Evolutionary conservation across 495 filamentous ascomycete genomes (phyloP), one percentile per base, ranked within the genome.

Genomic region (Podospora anserina): DNA sequence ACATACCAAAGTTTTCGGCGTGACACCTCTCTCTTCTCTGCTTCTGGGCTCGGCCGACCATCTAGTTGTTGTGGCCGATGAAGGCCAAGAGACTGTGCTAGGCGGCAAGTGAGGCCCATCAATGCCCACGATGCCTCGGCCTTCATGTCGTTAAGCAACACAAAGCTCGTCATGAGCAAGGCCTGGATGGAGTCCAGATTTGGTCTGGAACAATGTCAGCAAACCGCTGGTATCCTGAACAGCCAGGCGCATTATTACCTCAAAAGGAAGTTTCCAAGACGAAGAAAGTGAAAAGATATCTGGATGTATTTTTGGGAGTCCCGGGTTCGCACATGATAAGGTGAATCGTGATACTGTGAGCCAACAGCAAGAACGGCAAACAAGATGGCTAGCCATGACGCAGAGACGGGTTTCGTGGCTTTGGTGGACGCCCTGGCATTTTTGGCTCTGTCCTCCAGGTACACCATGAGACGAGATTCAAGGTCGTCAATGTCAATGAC

Each of bases 301-400:
- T 87, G 85, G 4, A 87, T 82, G 68, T 82, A 82, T 71, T 79
- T 81, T 61, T 86, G 85, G n/a, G 84, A 82, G 61, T 84, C 82
- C 65, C 77, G 74, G 0, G 82, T 83, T 32, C 85, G 80, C 44
- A 84, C 77, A 64, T 85, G 81, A 66, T 86, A 86, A 1, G 89
- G 87, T 6, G 90, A 82, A 71, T 89, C 87, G 3, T 91, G 90
- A 64, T 89, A 93, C 75, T 95, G 92, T n/a, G 89, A 91, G 18
- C 91, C 91, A 34, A 91, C 91, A 0, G 91, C 92, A 28, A 95
- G 82, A 0, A 92, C 88, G 4, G 90, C 90, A 76, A 94, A 94
- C 6, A 94, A 79, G 27, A 93, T 83, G 11, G 90, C 90, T 9
- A 94, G 83, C 88, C 78, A 93, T 73, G 78, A 87, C 76, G 78